Evolutionary conservation across 2,329 filamentous ascomycete genomes (phyloP).

Genomic region (Colletotrichum camelliae): DNA sequence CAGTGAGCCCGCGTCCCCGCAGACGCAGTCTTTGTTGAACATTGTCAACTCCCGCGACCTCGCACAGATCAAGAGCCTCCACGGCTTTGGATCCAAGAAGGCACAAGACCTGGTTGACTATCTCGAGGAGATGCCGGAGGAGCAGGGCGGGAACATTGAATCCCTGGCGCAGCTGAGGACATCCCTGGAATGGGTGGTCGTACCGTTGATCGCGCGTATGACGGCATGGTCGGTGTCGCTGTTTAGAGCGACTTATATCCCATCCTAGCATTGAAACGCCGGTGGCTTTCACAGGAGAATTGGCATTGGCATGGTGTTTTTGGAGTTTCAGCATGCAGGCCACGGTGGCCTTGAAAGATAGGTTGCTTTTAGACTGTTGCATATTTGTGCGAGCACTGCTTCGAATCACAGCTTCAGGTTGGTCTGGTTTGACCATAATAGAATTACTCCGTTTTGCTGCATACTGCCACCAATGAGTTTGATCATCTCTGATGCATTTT

Average conservation of each 20-base stretch:
- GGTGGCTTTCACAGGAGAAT: neutral
- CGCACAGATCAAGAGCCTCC: conserved; percentile 67
- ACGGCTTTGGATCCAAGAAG: conserved; percentile 76
- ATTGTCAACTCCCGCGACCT: conserved; percentile 79
- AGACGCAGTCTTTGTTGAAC: conserved; percentile 66
- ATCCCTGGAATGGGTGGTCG: conserved; percentile 64
- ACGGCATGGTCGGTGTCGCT: conserved; percentile 43
- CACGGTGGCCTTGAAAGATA: neutral
- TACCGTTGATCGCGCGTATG: conserved; percentile 62
- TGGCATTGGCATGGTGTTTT: conserved; percentile 19
- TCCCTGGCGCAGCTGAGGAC: conserved; percentile 55
- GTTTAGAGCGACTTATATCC: neutral
- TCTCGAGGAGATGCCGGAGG: conserved; percentile 50
- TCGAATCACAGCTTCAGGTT: neutral
- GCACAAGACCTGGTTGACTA: conserved; percentile 65
- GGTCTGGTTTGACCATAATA: neutral
- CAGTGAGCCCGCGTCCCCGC: conserved; percentile 52
- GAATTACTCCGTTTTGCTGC: neutral
- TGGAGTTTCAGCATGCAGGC: conserved; percentile 16
- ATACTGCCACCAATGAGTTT: neutral
- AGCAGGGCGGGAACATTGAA: conserved; percentile 47
- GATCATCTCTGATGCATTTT: neutral
- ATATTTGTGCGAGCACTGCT: neutral
- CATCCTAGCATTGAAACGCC: neutral
- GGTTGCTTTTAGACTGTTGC: conserved; percentile 1